Evolutionary conservation across 2,329 filamentous ascomycete species (phyloP).

Genomic region (Coccinonectria pachysandricola): DNA sequence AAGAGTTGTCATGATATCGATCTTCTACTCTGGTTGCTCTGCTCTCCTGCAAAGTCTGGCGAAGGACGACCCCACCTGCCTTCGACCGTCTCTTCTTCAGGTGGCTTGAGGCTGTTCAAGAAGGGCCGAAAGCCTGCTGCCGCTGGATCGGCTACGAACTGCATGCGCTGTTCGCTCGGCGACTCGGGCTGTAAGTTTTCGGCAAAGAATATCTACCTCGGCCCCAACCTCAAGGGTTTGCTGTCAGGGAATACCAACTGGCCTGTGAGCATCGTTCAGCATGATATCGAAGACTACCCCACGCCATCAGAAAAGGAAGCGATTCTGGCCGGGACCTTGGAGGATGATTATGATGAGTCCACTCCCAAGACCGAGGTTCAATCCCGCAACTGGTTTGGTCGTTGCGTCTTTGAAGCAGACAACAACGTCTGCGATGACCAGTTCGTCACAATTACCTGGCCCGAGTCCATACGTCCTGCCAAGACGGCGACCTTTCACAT

Average conservation of each 20-base stretch:
- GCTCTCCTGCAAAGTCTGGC: constrained; percentile 48
- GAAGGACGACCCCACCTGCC: constrained; percentile 57
- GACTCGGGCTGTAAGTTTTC: constrained; percentile 75
- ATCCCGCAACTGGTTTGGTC: constrained; percentile 67
- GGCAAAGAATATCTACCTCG: constrained; percentile 71
- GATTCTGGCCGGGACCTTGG: constrained; percentile 33
- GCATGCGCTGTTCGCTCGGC: constrained; percentile 57
- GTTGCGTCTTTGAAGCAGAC: constrained; percentile 90
- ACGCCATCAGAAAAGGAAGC: constrained; percentile 28
- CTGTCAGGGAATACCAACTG: constrained; percentile 58
- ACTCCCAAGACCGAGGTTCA: constrained; percentile 38
- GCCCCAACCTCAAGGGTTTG: constrained; percentile 49
- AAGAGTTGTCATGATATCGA: constrained; percentile 98
- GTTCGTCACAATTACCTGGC: constrained; percentile 78
- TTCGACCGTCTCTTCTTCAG: constrained; percentile 62
- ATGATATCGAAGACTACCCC: constrained; percentile 76
- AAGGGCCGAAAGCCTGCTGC: constrained; percentile 62
- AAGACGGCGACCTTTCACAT: constrained; percentile 91
- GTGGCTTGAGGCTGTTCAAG: constrained; percentile 69
- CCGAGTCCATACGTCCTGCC: constrained; percentile 54
- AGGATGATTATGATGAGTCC: constrained; percentile 42
- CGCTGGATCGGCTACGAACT: constrained; percentile 76
- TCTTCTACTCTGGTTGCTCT: constrained; percentile 82
- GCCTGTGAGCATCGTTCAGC: constrained; percentile 83
- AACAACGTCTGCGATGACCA: constrained; percentile 95